Evolutionary conservation across 805 yeast species (phyloP), one percentile per base, ranked within the genome.

Genomic region (Nakazawaea laoshanensis): DNA sequence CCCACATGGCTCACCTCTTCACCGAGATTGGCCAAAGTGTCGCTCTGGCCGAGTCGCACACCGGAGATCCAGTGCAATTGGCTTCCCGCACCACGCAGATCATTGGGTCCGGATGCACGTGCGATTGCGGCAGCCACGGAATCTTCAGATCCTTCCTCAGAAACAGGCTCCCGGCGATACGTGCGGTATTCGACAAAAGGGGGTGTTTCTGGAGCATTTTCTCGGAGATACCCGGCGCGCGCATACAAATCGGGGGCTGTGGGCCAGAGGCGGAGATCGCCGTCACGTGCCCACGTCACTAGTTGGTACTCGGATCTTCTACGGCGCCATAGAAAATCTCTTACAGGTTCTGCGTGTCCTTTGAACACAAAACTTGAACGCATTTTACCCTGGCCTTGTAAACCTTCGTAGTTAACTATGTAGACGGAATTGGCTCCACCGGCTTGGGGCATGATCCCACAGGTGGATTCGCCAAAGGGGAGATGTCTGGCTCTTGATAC

Each of bases 11-110:
- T 80, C 2, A 92, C 87, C 53, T 89, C 98, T 53, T 88, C 96
- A 5, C 95, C 96, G 17, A 89, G 55, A 47, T 85, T 86, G 16
- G 77, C 58, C 0, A 76, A 71, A 42, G 55, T 59, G 4, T 44
- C 24, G 7, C 72, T 51, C 26, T 64, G 59, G 1, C 85, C 85
- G 42, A 89, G 73, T 37, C 87, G 65, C 6, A 89, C 94, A 32
- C 97, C 96, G 0, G 96, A 78, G 24, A 94, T 77, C 97, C 97
- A 89, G 42, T 81, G 77, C 40, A 89, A 59, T 48, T 85, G 94
- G 47, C 29, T 67, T 6, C 18, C 18, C 10, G 17, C 15, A 19
- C 26, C 22, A 10, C 18, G 6, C 10, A 19, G 10, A 19, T 13
- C 12, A 10, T 29, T n/a, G 16, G 23, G 52, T 55, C 30, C 62